Base-by-base conservation (phyloP, 805 yeast genomes). In the Debaryomyces tyrocola region DNA sequence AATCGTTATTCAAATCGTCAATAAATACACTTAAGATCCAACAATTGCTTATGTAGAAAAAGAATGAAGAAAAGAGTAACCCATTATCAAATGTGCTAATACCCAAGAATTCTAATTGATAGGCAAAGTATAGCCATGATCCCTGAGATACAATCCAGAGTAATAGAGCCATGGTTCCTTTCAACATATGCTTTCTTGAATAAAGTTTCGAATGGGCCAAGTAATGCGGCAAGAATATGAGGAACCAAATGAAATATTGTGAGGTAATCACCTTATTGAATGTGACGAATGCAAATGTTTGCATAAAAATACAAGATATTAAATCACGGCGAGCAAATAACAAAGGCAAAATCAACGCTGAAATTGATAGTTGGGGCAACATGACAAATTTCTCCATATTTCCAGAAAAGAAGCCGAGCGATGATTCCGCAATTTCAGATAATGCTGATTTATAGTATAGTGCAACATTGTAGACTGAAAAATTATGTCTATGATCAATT, bases 221-320 rank as follows among this genome's bases (percentile, higher is more conserved):
- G 56, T 72, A 84, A 45, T 87, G 80, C 1, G 99, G 98, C 37
- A 92, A 64, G 53, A 91, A 81, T 11, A 90, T 87, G 55, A 94
- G 68, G 59, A 86, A 94, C 99, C 99, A 94, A 51, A 92, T 81
- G 66, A 94, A 94, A 66, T 94, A 94, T 69, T 94, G 99, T 1
- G 97, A 89, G 0, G 99, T 94, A 58, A 90, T 69, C 50, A 92
- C 91, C 50, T 73, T 73, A 55, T 73, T 73, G 53, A 72, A 70
- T 17, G 70, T 58, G 15, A 73, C 78, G 56, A 73, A 73, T 34
- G 74, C 64, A 58, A 70, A 70, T 6, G 78, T 73, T 50, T 73
- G 78, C 20, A 73, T 44, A 48, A 73, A 72, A 10, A 72, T 50
- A 39, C 69, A 60, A 4, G 73, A 58, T 0, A 67, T 48, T 17